A percentile compares a stretch with the other conserved stretches of the same genome.
Conservation (phyloP, 805 yeast genomes). For the Grigorovia transvaalensis region DNA sequence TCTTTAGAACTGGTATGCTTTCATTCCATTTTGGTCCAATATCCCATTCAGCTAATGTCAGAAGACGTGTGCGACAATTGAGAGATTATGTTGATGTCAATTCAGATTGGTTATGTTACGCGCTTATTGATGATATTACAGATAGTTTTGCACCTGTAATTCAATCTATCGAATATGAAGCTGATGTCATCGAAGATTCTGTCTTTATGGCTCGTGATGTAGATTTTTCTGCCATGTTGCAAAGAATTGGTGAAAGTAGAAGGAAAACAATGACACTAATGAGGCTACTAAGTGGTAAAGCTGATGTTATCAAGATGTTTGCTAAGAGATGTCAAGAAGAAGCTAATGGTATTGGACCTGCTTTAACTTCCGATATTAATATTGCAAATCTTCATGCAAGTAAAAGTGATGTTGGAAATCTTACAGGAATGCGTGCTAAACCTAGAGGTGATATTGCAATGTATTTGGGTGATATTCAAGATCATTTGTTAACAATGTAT, state of each 20-base stretch:
- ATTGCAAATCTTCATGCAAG: constrained; percentile 28
- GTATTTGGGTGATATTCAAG: constrained; percentile 91
- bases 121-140: constrained; percentile 72
- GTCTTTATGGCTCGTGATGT: constrained; percentile 70
- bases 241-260: constrained; percentile 79
- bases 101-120: constrained; percentile 78
- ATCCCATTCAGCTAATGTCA: constrained; percentile 60
- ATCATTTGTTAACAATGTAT: constrained; percentile 92
- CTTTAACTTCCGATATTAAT: constrained; percentile 31
- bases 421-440: constrained; percentile 4
- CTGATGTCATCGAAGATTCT: constrained; percentile 68
- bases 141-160: constrained; percentile 79
- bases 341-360: constrained; percentile 33
- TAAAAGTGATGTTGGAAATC: background rate
- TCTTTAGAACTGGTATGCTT: constrained; percentile 55
- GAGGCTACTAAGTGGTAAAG: constrained; percentile 84
- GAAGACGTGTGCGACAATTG: constrained; percentile 72
- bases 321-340: constrained; percentile 87
- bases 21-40: constrained; percentile 64
- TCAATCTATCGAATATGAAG: constrained; percentile 67
- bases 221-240: constrained; percentile 68
- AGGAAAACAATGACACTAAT: constrained; percentile 86
- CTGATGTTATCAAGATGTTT: constrained; percentile 93
- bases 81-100: constrained; percentile 69
- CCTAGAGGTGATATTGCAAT: constrained; percentile 89